Conservation (phyloP, 805 yeast species). For the Wickerhamomyces bovis region DNA sequence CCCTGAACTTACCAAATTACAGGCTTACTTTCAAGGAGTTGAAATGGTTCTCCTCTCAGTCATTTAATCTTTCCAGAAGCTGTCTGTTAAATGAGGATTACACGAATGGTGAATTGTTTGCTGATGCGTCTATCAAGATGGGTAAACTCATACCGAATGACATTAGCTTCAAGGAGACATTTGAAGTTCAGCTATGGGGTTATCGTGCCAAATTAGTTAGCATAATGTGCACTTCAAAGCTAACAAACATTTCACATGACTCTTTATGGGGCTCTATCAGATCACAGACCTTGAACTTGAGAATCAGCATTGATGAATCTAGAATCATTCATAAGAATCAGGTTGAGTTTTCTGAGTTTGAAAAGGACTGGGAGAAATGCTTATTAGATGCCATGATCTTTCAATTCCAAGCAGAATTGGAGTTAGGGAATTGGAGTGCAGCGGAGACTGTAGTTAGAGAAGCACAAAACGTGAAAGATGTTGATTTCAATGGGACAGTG, state of each 20-base stretch:
- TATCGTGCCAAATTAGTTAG: constrained; percentile 12
- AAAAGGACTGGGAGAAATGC: constrained; percentile 16
- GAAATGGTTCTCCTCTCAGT: constrained; percentile 35
- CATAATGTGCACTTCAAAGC: constrained; percentile 14
- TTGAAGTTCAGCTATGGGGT: constrained; percentile 14
- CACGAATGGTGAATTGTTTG: constrained; percentile 14
- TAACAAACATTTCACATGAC: constrained; percentile 2
- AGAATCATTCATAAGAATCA: constrained; percentile 8
- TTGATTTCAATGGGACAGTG: constrained; percentile 21
- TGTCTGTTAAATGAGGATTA: constrained; percentile 16
- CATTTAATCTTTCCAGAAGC: constrained; percentile 27
- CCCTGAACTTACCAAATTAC: constrained; percentile 4
- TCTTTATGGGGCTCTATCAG: constrained; percentile 8
- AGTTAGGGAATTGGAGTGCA: constrained; percentile 18
- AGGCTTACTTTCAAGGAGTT: constrained; percentile 28
- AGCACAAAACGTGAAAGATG: constrained; percentile 9
- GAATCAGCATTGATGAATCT: constrained; percentile 12
- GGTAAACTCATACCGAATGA: constrained; percentile 20
- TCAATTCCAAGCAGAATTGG: constrained; percentile 23
- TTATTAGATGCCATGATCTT: constrained; percentile 19
- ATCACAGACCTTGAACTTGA: constrained; percentile 7
- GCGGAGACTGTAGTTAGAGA: constrained; percentile 18
- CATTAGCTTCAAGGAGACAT: constrained; percentile 21
- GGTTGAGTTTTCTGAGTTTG: constrained; percentile 9
- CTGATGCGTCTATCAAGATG: constrained; percentile 17